Conservation (phyloP, 2,329 filamentous ascomycete genomes). For the Seiridium cupressi region DNA sequence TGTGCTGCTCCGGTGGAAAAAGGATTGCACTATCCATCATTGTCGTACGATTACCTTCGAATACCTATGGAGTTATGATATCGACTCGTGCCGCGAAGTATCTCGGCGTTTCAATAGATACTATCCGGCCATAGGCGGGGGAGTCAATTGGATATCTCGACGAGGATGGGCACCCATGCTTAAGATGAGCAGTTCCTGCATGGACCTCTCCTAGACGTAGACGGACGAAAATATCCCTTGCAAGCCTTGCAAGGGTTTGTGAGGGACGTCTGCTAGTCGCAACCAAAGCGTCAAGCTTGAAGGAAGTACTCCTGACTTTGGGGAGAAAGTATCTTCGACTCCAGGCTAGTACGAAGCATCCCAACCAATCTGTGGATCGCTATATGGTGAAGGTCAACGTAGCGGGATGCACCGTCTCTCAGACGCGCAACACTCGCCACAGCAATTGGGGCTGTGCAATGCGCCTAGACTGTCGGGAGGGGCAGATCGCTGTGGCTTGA, state of each 20-base stretch:
- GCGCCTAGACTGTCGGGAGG: background rate
- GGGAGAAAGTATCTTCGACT: background rate
- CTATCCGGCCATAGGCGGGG: background rate
- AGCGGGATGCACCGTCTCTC: background rate
- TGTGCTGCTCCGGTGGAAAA: background rate
- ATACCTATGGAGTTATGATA: background rate
- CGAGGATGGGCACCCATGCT: background rate
- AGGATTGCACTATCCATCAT: background rate
- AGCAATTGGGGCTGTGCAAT: slow-evolving; percentile 1
- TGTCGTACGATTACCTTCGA: background rate
- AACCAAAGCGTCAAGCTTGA: background rate
- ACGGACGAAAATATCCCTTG: background rate
- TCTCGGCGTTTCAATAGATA: background rate
- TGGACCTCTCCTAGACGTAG: background rate
- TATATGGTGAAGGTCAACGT: background rate
- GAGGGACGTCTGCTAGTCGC: background rate
- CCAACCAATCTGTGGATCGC: background rate
- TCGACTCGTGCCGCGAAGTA: background rate
- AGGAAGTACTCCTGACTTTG: background rate
- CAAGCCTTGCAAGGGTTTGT: background rate
- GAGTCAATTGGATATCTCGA: background rate
- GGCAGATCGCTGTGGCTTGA: slow-evolving; percentile 7
- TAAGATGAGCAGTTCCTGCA: background rate
- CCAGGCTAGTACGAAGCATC: background rate
- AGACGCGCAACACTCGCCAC: background rate